A percentile compares a stretch with the other conserved stretches of the same genome.
phyloP scores from a whole-genome alignment of 306 rosid species.

The Cicer judaicum region DNA sequence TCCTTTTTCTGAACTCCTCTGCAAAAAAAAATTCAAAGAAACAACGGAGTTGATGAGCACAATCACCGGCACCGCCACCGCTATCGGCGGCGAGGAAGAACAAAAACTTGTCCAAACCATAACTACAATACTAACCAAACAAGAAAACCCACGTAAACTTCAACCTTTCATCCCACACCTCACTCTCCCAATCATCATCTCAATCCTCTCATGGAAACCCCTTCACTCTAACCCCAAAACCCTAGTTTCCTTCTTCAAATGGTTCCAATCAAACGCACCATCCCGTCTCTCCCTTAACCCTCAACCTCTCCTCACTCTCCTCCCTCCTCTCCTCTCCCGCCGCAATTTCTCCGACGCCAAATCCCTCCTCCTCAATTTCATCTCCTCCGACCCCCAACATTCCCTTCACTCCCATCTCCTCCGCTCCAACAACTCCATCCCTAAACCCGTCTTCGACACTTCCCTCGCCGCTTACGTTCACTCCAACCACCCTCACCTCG shows the following conservation, averaged over 20 bases:
- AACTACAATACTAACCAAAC: not conserved
- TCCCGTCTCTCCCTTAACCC: constrained; percentile 57
- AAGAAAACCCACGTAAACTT: not conserved
- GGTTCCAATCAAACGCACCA: constrained; percentile 60
- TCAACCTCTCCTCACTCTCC: constrained; percentile 60
- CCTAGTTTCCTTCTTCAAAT: constrained; percentile 67
- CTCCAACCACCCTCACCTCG: constrained; percentile 59
- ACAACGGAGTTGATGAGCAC: not conserved
- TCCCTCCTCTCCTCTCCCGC: constrained; percentile 66
- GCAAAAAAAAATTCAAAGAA: too few relatives aligned
- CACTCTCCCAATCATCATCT: constrained; percentile 54
- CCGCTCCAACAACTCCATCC: constrained; percentile 43
- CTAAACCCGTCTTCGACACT: constrained; percentile 66
- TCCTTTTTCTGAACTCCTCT: too few relatives aligned
- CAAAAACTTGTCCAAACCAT: not conserved
- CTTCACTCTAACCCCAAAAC: constrained; percentile 52
- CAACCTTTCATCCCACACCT: constrained; percentile 54
- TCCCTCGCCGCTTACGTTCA: constrained; percentile 74
- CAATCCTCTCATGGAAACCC: constrained; percentile 59
- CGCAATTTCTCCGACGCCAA: constrained; percentile 69
- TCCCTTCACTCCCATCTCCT: constrained; percentile 61
- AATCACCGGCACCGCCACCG: not conserved
- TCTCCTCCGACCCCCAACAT: constrained; percentile 64
- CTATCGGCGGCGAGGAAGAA: not conserved
- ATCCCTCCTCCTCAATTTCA: constrained; percentile 66